Evolutionary conservation across 768 basidiomycete genomes (phyloP), one percentile per base, ranked within the genome.

Genomic region (Cystofilobasidium macerans): DNA sequence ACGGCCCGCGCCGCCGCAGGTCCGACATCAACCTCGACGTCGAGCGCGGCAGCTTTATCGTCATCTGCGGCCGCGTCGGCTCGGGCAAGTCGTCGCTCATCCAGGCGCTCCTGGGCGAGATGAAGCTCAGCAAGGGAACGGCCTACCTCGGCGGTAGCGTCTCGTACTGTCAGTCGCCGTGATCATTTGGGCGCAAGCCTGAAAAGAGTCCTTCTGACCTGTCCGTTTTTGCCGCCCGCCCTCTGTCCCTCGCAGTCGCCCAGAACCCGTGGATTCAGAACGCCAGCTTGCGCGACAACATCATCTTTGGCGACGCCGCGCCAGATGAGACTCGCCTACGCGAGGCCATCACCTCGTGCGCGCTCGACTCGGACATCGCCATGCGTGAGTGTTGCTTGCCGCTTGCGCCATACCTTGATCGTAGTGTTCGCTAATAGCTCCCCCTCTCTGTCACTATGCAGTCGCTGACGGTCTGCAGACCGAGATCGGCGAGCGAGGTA

Each of bases 181-280:
- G n/a, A n/a, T n/a, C n/a, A n/a, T n/a, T n/a, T n/a, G n/a, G n/a
- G n/a, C n/a, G n/a, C n/a, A n/a, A n/a, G n/a, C n/a, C n/a, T n/a
- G n/a, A n/a, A n/a, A n/a, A n/a, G n/a, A n/a, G n/a, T n/a, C n/a
- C n/a, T n/a, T n/a, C n/a, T n/a, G n/a, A n/a, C n/a, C n/a, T n/a
- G n/a, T n/a, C n/a, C n/a, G n/a, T n/a, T n/a, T n/a, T n/a, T n/a
- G n/a, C n/a, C n/a, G n/a, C n/a, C n/a, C n/a, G n/a, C n/a, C n/a
- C n/a, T n/a, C n/a, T n/a, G n/a, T n/a, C n/a, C n/a, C 16, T 45
- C 85, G 20, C 92, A 97, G 73, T 85, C 80, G 51, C 74, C 30
- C 75, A 76, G 54, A 69, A 71, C 4, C 86, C 91, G 13, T 94
- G 91, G 90, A 93, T 97, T 64, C 89, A 91, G 73, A 86, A 86